Percentiles rank a stretch among this genome's conserved stretches.
Evolutionary conservation across 2,329 filamentous ascomycete species (phyloP).

Genomic region (Aspergillus chevalieri): DNA sequence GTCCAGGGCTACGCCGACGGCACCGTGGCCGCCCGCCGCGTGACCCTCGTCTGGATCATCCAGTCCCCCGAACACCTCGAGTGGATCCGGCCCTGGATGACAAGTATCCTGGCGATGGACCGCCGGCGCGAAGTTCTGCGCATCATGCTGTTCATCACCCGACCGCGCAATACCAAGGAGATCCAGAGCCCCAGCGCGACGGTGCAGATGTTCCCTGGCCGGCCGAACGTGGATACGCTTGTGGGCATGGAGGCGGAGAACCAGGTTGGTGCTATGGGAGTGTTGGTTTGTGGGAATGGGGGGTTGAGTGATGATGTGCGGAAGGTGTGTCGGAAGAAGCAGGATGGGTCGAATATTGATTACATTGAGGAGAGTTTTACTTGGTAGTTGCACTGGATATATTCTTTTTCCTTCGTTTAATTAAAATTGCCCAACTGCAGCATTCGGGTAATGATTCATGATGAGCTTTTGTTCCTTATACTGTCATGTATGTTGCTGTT

Average conservation of each 20-base stretch:
- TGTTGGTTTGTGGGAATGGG: conserved; percentile 73
- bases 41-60: conserved; percentile 88
- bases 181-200: conserved; percentile 69
- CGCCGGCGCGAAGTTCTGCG: conserved; percentile 74
- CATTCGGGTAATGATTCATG: no score
- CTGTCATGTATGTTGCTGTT: neutral
- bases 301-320: conserved; percentile 70
- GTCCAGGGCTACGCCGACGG: conserved; percentile 62
- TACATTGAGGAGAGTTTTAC: conserved; percentile 71
- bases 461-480: no score
- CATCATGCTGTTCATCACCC: conserved; percentile 84
- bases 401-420: neutral
- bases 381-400: conserved; percentile 27
- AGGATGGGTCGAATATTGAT: conserved; percentile 58
- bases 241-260: conserved; percentile 73
- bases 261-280: conserved; percentile 81
- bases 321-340: conserved; percentile 59
- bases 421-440: no score
- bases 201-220: conserved; percentile 86
- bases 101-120: conserved; percentile 69
- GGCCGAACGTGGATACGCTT: conserved; percentile 75
- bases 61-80: conserved; percentile 83
- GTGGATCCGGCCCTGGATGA: conserved; percentile 88
- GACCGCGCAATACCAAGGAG: conserved; percentile 76
- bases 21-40: conserved; percentile 70